Evolutionary conservation across 495 filamentous ascomycete genomes (phyloP), one percentile per base, ranked within the genome.

Genomic region (Podospora pseudoanserina): DNA sequence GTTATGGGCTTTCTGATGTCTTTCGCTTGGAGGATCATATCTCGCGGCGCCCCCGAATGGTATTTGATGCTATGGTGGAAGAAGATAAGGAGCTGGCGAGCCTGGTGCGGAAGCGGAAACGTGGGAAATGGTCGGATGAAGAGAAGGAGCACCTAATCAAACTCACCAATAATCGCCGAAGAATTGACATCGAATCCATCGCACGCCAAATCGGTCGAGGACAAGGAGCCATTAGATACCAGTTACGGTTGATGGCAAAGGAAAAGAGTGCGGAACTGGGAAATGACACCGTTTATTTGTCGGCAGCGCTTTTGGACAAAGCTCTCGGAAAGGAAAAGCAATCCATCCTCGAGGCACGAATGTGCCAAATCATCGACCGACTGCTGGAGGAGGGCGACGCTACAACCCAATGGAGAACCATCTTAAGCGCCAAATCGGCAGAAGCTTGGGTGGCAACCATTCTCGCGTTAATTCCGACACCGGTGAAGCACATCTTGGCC

Each of bases 181-280:
- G 49, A 54, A 54, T 54, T 54, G 49, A 54, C 49, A 54, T 54
- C 18, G 49, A 54, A 54, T 54, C 49, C 49, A 54, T 54, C 49
- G 49, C 49, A 54, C 49, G 49, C 49, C 49, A 54, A 54, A 54
- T 54, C 9, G 49, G 49, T 54, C 49, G 49, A 54, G 49, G 18
- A 54, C 49, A 2, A 54, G 49, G 49, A 9, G 49, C 49, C 49
- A 2, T 54, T 54, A 54, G 2, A 18, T 54, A 54, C 49, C 49
- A 54, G 49, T 54, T 54, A 54, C 49, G 49, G 49, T 54, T 54
- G 49, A 54, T 54, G 49, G 49, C 49, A 54, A 54, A 54, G 49
- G 49, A 54, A 54, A 54, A 54, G 49, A 54, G 49, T 54, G 49
- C 49, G 49, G 49, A 54, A 18, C 49, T 54, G 49, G 49, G 49